Evolutionary conservation across 768 basidiomycete genomes (phyloP), one percentile per base, ranked within the genome.

Genomic region (Tulasnella sp.): DNA sequence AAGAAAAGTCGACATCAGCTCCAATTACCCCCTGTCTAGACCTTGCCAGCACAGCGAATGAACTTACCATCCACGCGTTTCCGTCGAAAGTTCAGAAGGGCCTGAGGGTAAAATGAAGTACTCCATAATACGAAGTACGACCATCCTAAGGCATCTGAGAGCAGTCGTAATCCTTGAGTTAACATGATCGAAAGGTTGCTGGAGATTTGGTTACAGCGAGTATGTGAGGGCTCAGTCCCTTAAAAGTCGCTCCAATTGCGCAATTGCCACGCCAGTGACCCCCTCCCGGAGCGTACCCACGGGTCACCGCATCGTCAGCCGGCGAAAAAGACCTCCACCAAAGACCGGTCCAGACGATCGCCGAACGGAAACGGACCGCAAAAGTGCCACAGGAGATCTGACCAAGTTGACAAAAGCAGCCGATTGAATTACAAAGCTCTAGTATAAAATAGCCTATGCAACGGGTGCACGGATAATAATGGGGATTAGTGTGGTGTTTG

Each of bases 71-170:
- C 46, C 42, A 40, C 39, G n/a, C 39, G 78, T 14, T 78, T 58
- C 38, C 62, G 18, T 42, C 48, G 31, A 48, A 38, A 52, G n/a
- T 58, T 79, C 72, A 81, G 75, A n/a, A 52, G 40, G 27, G 58
- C 80, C 77, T 87, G 86, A 27, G 86, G 86, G 75, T 86, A 87
- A 83, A 87, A 87, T 24, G 82, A 83, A 36, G 81, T 58, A 34
- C 82, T 82, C 83, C 83, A 84, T n/a, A 80, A 56, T 46, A 77
- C 34, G 58, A 82, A 82, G 77, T 84, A 84, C 1, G 80, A 77
- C 82, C 80, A 81, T 10, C 82, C 82, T 19, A 83, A 42, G 27
- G 82, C 58, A 31, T 46, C 31, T 27, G 81, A 82, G n/a, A 38
- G 44, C 31, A 58, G 19, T 48, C 46, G 52, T 16, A 48, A 21